Evolutionary conservation across 306 rosid genomes (phyloP), one percentile per base, ranked within the genome.

Genomic region (Gastrolobium villosum): DNA sequence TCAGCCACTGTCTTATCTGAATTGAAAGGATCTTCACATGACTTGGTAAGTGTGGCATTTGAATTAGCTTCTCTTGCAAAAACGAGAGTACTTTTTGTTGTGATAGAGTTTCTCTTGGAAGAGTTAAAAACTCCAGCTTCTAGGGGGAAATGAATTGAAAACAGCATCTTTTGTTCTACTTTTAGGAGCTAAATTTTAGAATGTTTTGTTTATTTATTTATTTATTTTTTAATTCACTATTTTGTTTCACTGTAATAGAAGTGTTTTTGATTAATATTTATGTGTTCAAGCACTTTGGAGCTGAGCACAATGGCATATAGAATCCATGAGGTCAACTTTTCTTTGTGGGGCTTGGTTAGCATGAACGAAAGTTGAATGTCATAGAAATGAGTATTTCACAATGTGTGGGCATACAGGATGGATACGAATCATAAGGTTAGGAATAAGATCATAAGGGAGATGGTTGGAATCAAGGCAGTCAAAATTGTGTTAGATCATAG

Each of bases 11-110:
- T 95, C 65, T 82, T 95, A 80, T 89, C 94, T 71, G 99, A 88
- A 79, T 88, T 95, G 77, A 91, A 91, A 85, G 87, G 71, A 83
- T 91, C 99, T 8, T 95, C 99, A 4, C 99, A 95, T 85, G 99
- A 95, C 85, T 84, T 95, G 97, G 99, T 95, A 91, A 77, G 90
- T 78, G 39, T 62, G 53, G 9, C 63, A n/a, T 72, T 35, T 39
- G 62, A 61, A 37, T 80, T 61, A 67, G 34, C 35, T 76, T 75
- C 62, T 63, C 66, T 75, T 76, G 35, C 63, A 34, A 30, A 67
- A 74, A 65, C 54, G 7, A 10, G n/a, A 11, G 41, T 46, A 43
- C 63, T 34, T 43, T 39, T 52, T 44, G 34, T 57, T 31, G 52
- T 9, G 37, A 39, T 14, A 40, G 14, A 9, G 6, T 28, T 36